These are phyloP conservation scores for Knoxia roxburghii DNA, from an alignment of 257 asterid species.

Conservation along the genomic window DNA sequence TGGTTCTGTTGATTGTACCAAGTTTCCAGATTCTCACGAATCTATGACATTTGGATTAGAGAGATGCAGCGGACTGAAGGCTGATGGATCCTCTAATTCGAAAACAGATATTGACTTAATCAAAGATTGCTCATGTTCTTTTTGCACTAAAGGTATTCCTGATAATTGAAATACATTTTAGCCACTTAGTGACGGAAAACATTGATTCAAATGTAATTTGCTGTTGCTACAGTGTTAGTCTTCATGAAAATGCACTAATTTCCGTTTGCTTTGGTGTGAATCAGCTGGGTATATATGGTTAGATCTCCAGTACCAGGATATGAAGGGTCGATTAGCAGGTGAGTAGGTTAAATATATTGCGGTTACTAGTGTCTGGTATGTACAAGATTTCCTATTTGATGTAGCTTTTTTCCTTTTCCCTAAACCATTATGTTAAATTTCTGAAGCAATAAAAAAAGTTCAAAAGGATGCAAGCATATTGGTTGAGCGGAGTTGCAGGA, in stretches of 20 bases:
- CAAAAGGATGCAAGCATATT: slow-evolving; percentile 69
- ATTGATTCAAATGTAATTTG: no score
- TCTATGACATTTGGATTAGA: slow-evolving; percentile 46
- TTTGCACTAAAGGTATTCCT: slow-evolving; percentile 75
- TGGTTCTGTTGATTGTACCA: slow-evolving; percentile 47
- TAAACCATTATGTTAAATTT: slow-evolving; percentile 3
- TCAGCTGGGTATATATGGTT: slow-evolving; percentile 79
- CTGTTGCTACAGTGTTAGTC: not conserved
- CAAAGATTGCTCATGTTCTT: slow-evolving; percentile 62
- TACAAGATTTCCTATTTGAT: not conserved
- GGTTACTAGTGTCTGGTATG: not conserved
- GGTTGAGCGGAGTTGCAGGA: slow-evolving; percentile 58
- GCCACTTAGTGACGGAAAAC: not conserved
- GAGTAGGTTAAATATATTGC: slow-evolving; percentile 14
- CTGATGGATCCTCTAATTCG: slow-evolving; percentile 30
- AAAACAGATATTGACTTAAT: slow-evolving; percentile 37
- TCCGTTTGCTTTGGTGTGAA: slow-evolving; percentile 21
- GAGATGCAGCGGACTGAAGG: slow-evolving; percentile 32
- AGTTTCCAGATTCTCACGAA: slow-evolving; percentile 70
- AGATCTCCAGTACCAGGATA: slow-evolving; percentile 83
- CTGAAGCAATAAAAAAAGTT: slow-evolving; percentile 55
- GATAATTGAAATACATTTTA: not conserved
- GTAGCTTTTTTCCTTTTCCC: slow-evolving; percentile 6
- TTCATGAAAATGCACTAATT: slow-evolving; percentile 15
- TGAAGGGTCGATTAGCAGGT: slow-evolving; percentile 70